Percentiles rank a stretch among this genome's conserved stretches.
These are phyloP conservation scores for Salix arbutifolia DNA, from an alignment of 345 rosid species.

Conservation along the genomic window DNA sequence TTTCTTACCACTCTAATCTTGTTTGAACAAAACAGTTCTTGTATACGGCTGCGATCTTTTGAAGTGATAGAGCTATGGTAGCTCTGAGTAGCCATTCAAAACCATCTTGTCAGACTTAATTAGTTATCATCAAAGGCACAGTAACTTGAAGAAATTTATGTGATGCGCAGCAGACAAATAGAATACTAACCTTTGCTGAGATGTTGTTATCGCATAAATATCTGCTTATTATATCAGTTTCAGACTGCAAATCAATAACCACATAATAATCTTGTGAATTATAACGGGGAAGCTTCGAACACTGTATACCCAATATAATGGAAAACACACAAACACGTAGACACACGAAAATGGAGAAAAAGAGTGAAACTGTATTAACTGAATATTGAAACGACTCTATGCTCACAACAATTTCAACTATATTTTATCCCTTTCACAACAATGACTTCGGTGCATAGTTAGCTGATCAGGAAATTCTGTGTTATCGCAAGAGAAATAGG, in stretches of 20 bases:
- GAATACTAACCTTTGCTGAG: constrained; percentile 60
- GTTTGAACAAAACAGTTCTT: constrained; percentile 84
- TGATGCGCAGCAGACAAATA: background rate
- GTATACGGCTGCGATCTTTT: constrained; percentile 69
- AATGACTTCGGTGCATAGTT: background rate
- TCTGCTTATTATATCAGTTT: constrained; percentile 76
- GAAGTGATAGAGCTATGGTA: constrained; percentile 83
- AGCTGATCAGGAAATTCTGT: too few species aligned
- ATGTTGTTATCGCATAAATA: constrained; percentile 73
- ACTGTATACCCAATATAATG: background rate
- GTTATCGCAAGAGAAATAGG: too few species aligned
- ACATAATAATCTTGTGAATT: background rate
- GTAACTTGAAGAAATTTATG: constrained; percentile 1
- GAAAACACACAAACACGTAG: background rate
- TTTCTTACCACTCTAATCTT: constrained; percentile 85
- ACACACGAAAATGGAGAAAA: background rate
- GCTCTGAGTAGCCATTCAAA: constrained; percentile 46
- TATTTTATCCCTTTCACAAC: background rate
- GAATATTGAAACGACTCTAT: background rate
- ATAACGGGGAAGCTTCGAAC: background rate
- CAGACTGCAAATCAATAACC: constrained; percentile 54
- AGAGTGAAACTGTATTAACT: background rate
- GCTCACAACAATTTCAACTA: background rate
- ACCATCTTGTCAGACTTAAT: constrained; percentile 24
- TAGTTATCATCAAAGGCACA: constrained; percentile 11